phyloP scores from a whole-genome alignment of 2,329 filamentous ascomycete genomes.

The Drechslera avenae region DNA sequence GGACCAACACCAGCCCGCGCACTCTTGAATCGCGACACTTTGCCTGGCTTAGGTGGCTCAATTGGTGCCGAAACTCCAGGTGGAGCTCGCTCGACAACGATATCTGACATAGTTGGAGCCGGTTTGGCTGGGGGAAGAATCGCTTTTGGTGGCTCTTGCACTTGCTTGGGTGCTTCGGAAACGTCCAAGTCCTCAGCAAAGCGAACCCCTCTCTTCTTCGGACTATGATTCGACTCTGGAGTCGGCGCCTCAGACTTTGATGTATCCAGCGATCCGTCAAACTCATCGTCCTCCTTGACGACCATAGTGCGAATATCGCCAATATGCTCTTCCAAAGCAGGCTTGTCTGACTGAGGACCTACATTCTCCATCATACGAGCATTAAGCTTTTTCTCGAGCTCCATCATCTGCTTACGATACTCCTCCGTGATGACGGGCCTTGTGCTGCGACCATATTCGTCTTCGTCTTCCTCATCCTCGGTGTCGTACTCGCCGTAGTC shows the following conservation, averaged over 20 bases:
- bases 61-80: slow-evolving; percentile 16
- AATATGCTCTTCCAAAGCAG: slow-evolving; percentile 53
- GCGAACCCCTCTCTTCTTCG: slow-evolving; percentile 71
- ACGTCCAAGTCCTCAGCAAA: slow-evolving; percentile 79
- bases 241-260: slow-evolving; percentile 1
- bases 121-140: slow-evolving; percentile 6
- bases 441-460: slow-evolving; percentile 76
- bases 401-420: slow-evolving; percentile 81
- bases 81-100: slow-evolving; percentile 41
- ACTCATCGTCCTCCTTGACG: slow-evolving; percentile 48
- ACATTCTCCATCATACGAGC: slow-evolving; percentile 62
- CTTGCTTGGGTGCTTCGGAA: slow-evolving; percentile 52
- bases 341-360: slow-evolving; percentile 53
- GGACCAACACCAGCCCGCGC: slow-evolving; percentile 30
- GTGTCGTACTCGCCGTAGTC: slow-evolving; percentile 50
- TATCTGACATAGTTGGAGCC: slow-evolving; percentile 39
- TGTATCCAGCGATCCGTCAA: slow-evolving; percentile 29
- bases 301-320: slow-evolving; percentile 64
- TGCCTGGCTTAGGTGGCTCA: slow-evolving; percentile 34
- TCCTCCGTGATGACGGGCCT: slow-evolving; percentile 70
- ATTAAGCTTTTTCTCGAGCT: slow-evolving; percentile 78
- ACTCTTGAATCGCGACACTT: slow-evolving; percentile 51
- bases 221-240: slow-evolving; percentile 2
- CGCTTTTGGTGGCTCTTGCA: slow-evolving; percentile 24
- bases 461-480: slow-evolving; percentile 70